Percentiles rank a stretch among this genome's conserved stretches.
Evolutionary conservation across 768 basidiomycete species (phyloP).

Genomic region (Suillus lakei): DNA sequence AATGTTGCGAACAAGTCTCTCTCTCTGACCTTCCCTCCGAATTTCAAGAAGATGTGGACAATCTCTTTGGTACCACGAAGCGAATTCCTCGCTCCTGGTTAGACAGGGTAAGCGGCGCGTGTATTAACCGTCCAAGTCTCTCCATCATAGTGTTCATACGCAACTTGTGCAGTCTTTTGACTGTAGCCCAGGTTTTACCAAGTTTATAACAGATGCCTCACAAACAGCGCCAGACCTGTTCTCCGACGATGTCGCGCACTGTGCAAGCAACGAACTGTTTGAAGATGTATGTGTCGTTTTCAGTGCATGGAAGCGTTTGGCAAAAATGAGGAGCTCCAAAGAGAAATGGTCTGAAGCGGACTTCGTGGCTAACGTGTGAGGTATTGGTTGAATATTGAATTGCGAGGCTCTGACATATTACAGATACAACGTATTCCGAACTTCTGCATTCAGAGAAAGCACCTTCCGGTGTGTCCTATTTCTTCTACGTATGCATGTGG

Average conservation of each 20-base stretch:
- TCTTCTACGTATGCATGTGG: background rate
- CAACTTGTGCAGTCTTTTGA: constrained; percentile 1
- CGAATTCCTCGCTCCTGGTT: constrained; percentile 48
- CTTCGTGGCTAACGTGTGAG: constrained; percentile 59
- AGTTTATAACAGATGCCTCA: constrained; percentile 37
- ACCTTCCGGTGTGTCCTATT: constrained; percentile 44
- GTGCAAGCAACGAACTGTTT: constrained; percentile 30
- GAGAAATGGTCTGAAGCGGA: constrained; percentile 61
- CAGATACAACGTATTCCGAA: constrained; percentile 56
- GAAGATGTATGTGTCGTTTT: constrained; percentile 47
- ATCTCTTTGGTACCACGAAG: constrained; percentile 43
- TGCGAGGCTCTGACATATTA: background rate
- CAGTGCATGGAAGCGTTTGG: constrained; percentile 49
- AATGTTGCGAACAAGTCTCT: constrained; percentile 54
- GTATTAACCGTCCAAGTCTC: background rate
- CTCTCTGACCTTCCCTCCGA: constrained; percentile 49
- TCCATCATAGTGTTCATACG: background rate
- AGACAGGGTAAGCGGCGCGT: constrained; percentile 37
- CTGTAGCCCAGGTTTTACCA: constrained; percentile 4
- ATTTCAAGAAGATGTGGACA: constrained; percentile 38
- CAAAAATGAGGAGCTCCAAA: constrained; percentile 46
- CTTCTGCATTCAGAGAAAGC: constrained; percentile 46
- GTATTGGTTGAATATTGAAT: constrained; percentile 1
- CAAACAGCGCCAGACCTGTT: constrained; percentile 46
- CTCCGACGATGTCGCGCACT: constrained; percentile 24